phyloP scores from a whole-genome alignment of 495 filamentous ascomycete genomes.

The Podospora pseudoanserina region DNA sequence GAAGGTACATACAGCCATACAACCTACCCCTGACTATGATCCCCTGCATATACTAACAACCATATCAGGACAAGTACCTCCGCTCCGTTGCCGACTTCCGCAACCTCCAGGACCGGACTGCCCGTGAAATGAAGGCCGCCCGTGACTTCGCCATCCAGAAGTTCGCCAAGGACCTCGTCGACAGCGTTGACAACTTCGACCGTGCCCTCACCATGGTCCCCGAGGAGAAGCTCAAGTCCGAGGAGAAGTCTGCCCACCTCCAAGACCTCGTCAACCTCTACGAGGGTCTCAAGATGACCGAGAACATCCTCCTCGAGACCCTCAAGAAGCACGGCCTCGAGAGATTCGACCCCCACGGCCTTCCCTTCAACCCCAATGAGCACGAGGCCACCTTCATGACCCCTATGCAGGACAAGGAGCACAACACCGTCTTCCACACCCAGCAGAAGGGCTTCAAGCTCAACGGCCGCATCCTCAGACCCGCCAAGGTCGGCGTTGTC shows the following conservation, averaged over 20 bases:
- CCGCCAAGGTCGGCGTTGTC: slow-evolving; percentile 93
- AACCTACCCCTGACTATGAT: not conserved
- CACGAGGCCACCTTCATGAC: slow-evolving; percentile 96
- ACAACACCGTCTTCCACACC: slow-evolving; percentile 84
- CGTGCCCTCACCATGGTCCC: slow-evolving; percentile 80
- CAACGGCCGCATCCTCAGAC: slow-evolving; percentile 84
- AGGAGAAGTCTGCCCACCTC: slow-evolving; percentile 51
- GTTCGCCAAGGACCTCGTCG: slow-evolving; percentile 91
- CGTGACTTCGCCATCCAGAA: slow-evolving; percentile 91
- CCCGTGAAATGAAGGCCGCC: slow-evolving; percentile 81
- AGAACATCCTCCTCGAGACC: slow-evolving; percentile 80
- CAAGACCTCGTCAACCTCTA: slow-evolving; percentile 76
- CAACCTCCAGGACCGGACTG: slow-evolving; percentile 92
- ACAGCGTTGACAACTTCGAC: slow-evolving; percentile 94
- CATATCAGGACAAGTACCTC: slow-evolving; percentile 77
- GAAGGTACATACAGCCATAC: slow-evolving; percentile 58
- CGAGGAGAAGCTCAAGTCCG: slow-evolving; percentile 59
- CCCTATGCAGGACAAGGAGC: slow-evolving; percentile 75
- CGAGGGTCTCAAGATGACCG: slow-evolving; percentile 90
- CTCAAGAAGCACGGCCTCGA: slow-evolving; percentile 92
- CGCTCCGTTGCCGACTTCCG: slow-evolving; percentile 93
- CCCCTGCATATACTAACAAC: not conserved
- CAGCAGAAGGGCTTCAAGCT: slow-evolving; percentile 93
- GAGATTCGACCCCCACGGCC: slow-evolving; percentile 73
- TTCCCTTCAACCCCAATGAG: slow-evolving; percentile 89